Conservation (phyloP, 306 rosid genomes). For the Glycine latifolia region DNA sequence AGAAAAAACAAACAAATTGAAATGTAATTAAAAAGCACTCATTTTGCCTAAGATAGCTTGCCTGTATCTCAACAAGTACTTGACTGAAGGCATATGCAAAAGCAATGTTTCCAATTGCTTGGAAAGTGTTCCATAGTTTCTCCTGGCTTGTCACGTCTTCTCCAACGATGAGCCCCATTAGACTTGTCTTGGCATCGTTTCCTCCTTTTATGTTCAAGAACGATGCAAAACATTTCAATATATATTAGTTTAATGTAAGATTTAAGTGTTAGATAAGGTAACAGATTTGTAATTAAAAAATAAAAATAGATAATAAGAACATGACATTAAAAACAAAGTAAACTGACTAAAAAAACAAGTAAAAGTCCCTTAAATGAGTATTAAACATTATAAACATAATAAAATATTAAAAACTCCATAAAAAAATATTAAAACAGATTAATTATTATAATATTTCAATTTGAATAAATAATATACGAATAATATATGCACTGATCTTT, state of each 20-base stretch:
- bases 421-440: no score
- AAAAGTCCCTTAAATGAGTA: no score
- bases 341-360: no score
- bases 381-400: no score
- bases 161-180: slow-evolving; percentile 47
- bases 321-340: no score
- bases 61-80: slow-evolving; percentile 57
- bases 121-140: slow-evolving; percentile 51
- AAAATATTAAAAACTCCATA: no score
- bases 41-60: slow-evolving; percentile 5
- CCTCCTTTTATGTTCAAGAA: slow-evolving; percentile 35
- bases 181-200: slow-evolving; percentile 30
- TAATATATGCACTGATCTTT: no score
- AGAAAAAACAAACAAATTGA: no score
- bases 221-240: background rate
- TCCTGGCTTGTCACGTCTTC: slow-evolving; percentile 42
- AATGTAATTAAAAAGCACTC: background rate
- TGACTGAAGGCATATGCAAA: slow-evolving; percentile 49
- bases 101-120: slow-evolving; percentile 59
- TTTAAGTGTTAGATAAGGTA: background rate
- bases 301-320: no score
- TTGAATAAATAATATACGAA: no score
- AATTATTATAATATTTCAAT: no score
- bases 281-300: no score
- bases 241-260: background rate